Evolutionary conservation across 2,329 filamentous ascomycete genomes (phyloP), one percentile per base, ranked within the genome.

Genomic region (Diaporthe vaccinii): DNA sequence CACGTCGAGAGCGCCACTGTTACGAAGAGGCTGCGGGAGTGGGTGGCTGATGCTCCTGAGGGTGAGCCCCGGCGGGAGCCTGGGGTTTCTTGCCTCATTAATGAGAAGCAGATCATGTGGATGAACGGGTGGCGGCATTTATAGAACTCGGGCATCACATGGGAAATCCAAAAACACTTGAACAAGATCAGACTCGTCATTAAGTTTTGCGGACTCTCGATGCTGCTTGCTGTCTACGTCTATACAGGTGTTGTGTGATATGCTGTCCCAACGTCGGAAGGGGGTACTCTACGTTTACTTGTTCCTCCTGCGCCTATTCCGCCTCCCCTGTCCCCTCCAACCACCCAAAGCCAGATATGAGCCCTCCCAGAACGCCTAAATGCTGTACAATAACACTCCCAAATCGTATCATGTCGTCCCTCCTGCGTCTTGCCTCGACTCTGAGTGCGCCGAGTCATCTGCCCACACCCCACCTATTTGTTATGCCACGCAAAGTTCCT

Each of bases 401-500:
- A 34, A 10, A 17, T 41, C 46, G 8, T 31, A 25, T 14, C 51
- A 41, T 67, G 31, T 31, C n/a, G 34, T n/a, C 36, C 20, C 22
- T n/a, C 41, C 12, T 15, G n/a, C 20, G 6, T 20, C 20, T 17
- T 1, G 44, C 20, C 17, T 17, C 20, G 20, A 49, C 44, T 39
- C 36, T 39, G 14, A 39, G 36, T 14, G 36, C 10, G 36, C 36
- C 36, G 36, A 39, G 36, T 39, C 10, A 12, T 12, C 36, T 39
- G 36, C 36, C 12, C 36, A 14, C 44, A 20, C 9, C 20, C 44
- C 17, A 12, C 67, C 74, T 80, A 93, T 82, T 91, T 91, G 79
- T 98, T 98, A 84, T 98, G 93, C 89, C 95, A 93, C 28, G 98
- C 81, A 80, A 98, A 92, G 79, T 93, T 98, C 83, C 93, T 88